These are phyloP conservation scores for Fusarium pseudocircinatum DNA, from an alignment of 2,329 filamentous ascomycete genomes.

Conservation along the genomic window DNA sequence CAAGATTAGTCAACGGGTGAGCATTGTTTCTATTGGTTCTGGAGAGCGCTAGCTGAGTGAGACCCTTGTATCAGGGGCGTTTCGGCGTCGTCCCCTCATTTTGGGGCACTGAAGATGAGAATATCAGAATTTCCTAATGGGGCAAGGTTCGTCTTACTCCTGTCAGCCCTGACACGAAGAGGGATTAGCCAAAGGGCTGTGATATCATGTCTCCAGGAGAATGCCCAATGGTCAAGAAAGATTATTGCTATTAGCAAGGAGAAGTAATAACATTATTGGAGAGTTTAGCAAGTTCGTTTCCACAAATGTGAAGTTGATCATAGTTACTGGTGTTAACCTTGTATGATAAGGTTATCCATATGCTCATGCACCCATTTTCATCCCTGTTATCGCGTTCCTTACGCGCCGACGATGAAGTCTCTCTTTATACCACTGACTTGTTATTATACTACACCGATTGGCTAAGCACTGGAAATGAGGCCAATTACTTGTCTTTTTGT, in stretches of 20 bases:
- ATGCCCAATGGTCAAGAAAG: background rate
- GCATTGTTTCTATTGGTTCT: background rate
- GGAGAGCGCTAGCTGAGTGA: background rate
- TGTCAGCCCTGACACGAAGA: background rate
- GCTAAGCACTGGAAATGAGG: accelerated
- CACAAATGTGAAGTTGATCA: background rate
- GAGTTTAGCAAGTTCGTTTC: background rate
- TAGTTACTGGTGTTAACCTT: background rate
- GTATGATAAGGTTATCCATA: background rate
- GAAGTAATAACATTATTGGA: accelerated
- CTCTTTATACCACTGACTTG: accelerated
- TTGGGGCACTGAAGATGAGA: conserved; percentile 2
- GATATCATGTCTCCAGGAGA: background rate
- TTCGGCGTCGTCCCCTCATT: background rate
- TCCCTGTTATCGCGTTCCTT: background rate
- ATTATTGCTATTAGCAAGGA: background rate
- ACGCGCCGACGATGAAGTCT: background rate
- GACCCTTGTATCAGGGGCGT: conserved; percentile 5
- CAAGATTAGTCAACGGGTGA: conserved; percentile 10
- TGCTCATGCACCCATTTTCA: no score
- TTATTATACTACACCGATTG: background rate
- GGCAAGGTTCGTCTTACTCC: background rate
- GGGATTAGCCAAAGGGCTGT: no score
- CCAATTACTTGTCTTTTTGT: accelerated
- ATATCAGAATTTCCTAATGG: conserved; percentile 11